Base-by-base conservation (phyloP, 495 filamentous ascomycete species). In the Aspergillus heteromorphus region DNA sequence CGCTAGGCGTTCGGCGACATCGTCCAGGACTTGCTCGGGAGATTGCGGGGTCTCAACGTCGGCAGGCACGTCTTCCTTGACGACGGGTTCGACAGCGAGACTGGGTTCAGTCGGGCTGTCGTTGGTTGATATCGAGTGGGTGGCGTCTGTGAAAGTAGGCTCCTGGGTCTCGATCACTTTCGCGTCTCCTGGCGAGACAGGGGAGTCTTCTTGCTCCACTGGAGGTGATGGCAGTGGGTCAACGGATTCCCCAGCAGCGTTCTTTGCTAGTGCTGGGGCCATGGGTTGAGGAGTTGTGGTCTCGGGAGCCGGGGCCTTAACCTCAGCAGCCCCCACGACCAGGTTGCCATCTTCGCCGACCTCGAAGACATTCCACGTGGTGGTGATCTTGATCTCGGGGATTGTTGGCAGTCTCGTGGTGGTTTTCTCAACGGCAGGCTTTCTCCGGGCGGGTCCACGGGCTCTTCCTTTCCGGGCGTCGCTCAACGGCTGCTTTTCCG, bases 381-480 rank as follows among this genome's bases (percentile, higher is more conserved):
- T 65, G n/a, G 73, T 72, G 23, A 81, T 74, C 53, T 67, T 66
- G 62, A 79, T 63, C 59, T 73, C 73, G 0, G 73, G 72, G 27
- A 74, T 69, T 6, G 68, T 63, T 10, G 73, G 71, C 11, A 75
- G 62, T 52, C 56, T 63, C 4, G 62, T 40, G 25, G 45, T 57
- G 4, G 62, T 40, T 18, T 57, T 62, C 45, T 74, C 69, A 9
- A 57, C 70, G 10, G 78, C 81, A n/a, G 83, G 84, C 73, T 85
- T 87, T 65, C 93, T 78, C 55, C 93, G 81, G 59, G 87, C 84
- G 7, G 93, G 93, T 19, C 93, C 95, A 58, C 88, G 86, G 16
- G 93, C 93, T 53, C 93, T 77, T 13, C 91, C 83, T 73, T 97
- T 97, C 50, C 95, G 79, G 25, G 91, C 89, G 73, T 97, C 93